Conservation (phyloP, 208 protist genomes). For the Leishmania turanica region DNA sequence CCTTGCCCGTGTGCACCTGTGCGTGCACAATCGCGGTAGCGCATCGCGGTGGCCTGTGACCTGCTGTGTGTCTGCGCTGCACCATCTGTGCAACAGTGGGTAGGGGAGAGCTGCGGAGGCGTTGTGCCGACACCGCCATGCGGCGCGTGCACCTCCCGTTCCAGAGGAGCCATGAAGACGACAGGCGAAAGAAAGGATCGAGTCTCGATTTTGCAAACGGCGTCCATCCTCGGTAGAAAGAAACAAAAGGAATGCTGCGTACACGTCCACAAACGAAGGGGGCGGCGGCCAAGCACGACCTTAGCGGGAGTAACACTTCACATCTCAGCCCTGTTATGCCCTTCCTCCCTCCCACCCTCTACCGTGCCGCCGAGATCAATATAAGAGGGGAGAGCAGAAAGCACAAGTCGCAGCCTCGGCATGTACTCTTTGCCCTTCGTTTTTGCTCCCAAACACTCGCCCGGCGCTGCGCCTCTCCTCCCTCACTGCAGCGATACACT, state of each 20-base stretch:
- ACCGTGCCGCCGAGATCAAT: not conserved
- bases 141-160: not conserved
- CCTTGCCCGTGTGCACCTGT: not conserved
- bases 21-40: not conserved
- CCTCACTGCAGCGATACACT: constrained; percentile 44
- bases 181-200: not conserved
- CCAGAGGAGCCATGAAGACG: not conserved
- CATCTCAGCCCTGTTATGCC: not conserved
- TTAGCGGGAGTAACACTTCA: not conserved
- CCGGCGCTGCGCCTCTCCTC: not conserved
- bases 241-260: not conserved
- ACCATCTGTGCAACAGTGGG: not conserved
- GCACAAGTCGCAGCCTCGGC: not conserved
- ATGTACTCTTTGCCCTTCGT: not conserved
- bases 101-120: not conserved
- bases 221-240: not conserved
- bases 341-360: not conserved
- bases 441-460: not conserved
- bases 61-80: not conserved
- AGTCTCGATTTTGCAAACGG: not conserved
- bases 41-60: not conserved
- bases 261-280: not conserved
- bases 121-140: constrained; percentile 7
- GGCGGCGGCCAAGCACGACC: not conserved
- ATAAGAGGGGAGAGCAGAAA: not conserved